Percentiles rank a stretch among this genome's conserved stretches.
Evolutionary conservation across 1,284 basidiomycete species (phyloP).

Genomic region (Leccinum angustisporum): DNA sequence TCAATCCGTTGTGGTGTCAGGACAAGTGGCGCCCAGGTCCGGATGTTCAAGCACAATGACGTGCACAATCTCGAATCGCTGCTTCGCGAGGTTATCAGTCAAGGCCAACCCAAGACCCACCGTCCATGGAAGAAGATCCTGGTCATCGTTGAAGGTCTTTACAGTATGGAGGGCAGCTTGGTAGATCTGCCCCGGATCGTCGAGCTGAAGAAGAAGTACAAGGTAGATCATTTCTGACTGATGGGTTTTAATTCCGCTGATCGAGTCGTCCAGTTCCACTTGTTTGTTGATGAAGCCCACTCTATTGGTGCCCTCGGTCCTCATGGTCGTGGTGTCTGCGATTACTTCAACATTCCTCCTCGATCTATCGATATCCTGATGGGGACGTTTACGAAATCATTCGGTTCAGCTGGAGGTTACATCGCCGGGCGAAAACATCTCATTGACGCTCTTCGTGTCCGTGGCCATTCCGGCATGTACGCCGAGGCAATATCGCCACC

Average conservation of each 20-base stretch:
- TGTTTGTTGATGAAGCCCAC: slow-evolving; percentile 97
- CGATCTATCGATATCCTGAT: no score
- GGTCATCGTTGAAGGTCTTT: slow-evolving; percentile 92
- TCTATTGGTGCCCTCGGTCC: slow-evolving; percentile 96
- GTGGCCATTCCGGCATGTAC: no score
- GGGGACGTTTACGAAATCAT: no score
- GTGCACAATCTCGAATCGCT: no score
- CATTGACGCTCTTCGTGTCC: no score
- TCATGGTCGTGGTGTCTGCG: slow-evolving; percentile 90
- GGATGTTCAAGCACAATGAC: no score
- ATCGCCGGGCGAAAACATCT: no score
- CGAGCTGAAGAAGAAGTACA: slow-evolving; percentile 93
- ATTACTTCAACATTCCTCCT: slow-evolving; percentile 34
- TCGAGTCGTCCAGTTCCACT: slow-evolving; percentile 72
- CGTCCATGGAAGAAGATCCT: slow-evolving; percentile 99
- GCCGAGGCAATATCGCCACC: no score
- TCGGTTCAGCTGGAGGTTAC: no score
- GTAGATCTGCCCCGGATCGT: slow-evolving; percentile 84
- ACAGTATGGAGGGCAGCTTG: slow-evolving; percentile 97
- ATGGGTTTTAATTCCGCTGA: slow-evolving; percentile 8
- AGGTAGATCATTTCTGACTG: slow-evolving; percentile 51
- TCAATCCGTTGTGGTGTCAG: no score
- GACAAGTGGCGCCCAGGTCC: no score
- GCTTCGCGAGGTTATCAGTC: no score
- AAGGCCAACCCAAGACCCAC: slow-evolving; percentile 80